Conservation (phyloP, 2,329 filamentous ascomycete genomes). For the Penicillium sp. region DNA sequence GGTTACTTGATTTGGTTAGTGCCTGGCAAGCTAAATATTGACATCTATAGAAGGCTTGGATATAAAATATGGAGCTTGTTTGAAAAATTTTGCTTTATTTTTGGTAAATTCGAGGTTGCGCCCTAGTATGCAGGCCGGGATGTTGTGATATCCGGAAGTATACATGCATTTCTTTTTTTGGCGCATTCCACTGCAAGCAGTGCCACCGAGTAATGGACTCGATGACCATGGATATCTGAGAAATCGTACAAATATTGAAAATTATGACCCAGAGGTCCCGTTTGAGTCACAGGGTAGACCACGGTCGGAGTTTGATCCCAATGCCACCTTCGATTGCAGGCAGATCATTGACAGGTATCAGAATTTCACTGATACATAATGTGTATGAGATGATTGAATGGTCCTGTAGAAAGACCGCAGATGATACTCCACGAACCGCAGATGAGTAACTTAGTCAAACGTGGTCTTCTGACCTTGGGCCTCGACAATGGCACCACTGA, state of each 20-base stretch:
- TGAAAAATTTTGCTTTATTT: not conserved
- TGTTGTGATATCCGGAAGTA: slow-evolving; percentile 10
- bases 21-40: not conserved
- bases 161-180: slow-evolving; percentile 7
- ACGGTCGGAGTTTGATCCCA: not conserved
- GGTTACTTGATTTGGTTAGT: slow-evolving; percentile 11
- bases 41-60: not conserved
- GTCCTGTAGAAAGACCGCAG: not conserved
- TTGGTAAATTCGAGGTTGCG: not conserved
- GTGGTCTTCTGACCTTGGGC: slow-evolving; percentile 76
- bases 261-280: not conserved
- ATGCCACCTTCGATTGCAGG: not conserved
- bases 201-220: slow-evolving; percentile 4
- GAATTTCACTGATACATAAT: not conserved
- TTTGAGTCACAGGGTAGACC: not conserved
- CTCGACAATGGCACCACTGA: slow-evolving; percentile 78
- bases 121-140: not conserved
- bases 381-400: not conserved
- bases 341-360: not conserved
- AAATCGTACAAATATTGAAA: not conserved
- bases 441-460: slow-evolving; percentile 60
- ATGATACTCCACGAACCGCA: not conserved
- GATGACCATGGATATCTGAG: not conserved
- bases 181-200: not conserved
- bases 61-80: not conserved